Evolutionary conservation across 306 rosid species (phyloP), one percentile per base, ranked within the genome.

Genomic region (Lathyrus aphaca): DNA sequence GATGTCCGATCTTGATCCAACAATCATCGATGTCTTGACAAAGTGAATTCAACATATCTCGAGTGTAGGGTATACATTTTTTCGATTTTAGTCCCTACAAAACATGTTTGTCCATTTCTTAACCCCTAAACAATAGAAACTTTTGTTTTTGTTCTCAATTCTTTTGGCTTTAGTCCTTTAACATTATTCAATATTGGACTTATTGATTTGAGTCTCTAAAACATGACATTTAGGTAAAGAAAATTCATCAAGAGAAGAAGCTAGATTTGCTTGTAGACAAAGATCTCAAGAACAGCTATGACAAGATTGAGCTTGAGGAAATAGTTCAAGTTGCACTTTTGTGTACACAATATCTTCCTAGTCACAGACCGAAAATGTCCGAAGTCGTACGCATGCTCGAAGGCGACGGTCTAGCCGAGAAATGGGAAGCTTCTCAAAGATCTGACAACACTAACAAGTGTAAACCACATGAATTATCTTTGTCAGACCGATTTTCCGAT

Each of bases 381-480:
- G 98, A 92, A 81, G 98, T 92, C 18, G 89, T 92, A 4, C 78
- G 89, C 58, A 92, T 92, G 98, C 98, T 92, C 27, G 96, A 92
- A 89, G 98, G 98, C 50, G 98, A 92, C 66, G 98, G 98, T 19
- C 82, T 92, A 15, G 96, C 92, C 3, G 91, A 87, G 63, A 80
- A 89, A 80, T 92, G 98, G 98, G 98, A 89, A 79, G 98, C 96
- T 21, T 87, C 95, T 64, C 98, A 87, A 54, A 84, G 73, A 83
- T 77, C 71, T 15, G 96, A 92, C 7, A 53, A 86, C 48, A 68
- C 87, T 44, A 70, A 79, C 10, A 89, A 84, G 74, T 69, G 80
- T 64, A 87, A 86, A 71, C 82, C 87, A 30, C 85, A 82, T 54
- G 92, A 89, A 49, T 81, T 89, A 57, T 86, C 96, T 21, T 83